Percentiles rank a stretch among this genome's conserved stretches.
These are phyloP conservation scores for Apiospora phragmitis DNA, from an alignment of 2,329 filamentous ascomycete genomes.

Conservation along the genomic window DNA sequence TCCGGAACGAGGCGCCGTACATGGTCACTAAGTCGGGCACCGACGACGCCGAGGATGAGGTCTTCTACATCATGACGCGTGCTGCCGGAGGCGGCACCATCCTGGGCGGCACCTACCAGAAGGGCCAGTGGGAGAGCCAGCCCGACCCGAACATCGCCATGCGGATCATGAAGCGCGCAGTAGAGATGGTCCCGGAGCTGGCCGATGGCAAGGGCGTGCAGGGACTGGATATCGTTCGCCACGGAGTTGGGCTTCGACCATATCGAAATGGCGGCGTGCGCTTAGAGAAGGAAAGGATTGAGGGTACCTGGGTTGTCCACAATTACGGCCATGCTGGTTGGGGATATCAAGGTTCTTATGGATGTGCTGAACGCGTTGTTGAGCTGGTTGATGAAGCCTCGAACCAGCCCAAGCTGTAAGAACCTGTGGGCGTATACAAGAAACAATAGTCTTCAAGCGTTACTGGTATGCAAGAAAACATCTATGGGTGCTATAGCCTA, in stretches of 20 bases:
- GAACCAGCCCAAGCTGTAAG: slow-evolving; percentile 27
- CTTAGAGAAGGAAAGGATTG: slow-evolving; percentile 71
- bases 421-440: neutral
- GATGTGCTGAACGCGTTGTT: slow-evolving; percentile 67
- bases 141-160: slow-evolving; percentile 78
- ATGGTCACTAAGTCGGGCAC: slow-evolving; percentile 73
- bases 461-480: neutral
- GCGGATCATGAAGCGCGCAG: slow-evolving; percentile 80
- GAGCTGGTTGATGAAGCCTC: slow-evolving; percentile 65
- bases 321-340: slow-evolving; percentile 80
- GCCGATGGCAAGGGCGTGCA: slow-evolving; percentile 68
- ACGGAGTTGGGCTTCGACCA: slow-evolving; percentile 81
- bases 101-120: slow-evolving; percentile 82
- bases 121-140: slow-evolving; percentile 75
- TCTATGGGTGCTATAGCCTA: neutral
- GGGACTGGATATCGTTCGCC: slow-evolving; percentile 72
- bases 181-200: slow-evolving; percentile 65
- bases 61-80: slow-evolving; percentile 80
- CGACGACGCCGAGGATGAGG: slow-evolving; percentile 72
- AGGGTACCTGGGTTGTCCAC: slow-evolving; percentile 69
- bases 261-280: slow-evolving; percentile 72
- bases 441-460: neutral
- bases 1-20: slow-evolving; percentile 72
- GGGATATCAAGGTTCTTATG: slow-evolving; percentile 72
- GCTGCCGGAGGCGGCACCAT: slow-evolving; percentile 80